phyloP scores from a whole-genome alignment of 2,329 filamentous ascomycete genomes.

The Phialemoniopsis sp. region DNA sequence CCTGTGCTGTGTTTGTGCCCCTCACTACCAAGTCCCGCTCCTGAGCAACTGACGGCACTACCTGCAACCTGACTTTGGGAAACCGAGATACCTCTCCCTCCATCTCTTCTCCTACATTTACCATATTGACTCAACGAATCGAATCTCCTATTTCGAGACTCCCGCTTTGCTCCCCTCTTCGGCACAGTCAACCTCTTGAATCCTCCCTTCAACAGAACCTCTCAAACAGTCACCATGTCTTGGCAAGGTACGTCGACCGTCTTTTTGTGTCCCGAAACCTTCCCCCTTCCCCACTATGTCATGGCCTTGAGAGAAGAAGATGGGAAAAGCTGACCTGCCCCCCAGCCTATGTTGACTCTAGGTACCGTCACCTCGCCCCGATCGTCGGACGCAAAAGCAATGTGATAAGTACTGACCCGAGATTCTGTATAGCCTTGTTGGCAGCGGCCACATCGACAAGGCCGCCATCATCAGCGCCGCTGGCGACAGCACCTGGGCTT shows the following conservation, averaged over 20 bases:
- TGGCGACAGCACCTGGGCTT: slow-evolving; percentile 78
- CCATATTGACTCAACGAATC: too few relatives aligned
- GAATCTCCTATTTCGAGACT: too few relatives aligned
- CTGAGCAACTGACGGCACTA: too few relatives aligned
- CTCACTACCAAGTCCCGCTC: too few relatives aligned
- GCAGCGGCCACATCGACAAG: slow-evolving; percentile 74
- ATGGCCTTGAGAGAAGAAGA: slow-evolving; percentile 10
- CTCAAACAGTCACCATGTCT: slow-evolving; percentile 51
- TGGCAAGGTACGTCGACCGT: slow-evolving; percentile 62
- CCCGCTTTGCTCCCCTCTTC: too few relatives aligned
- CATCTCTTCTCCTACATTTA: too few relatives aligned
- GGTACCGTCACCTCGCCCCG: slow-evolving; percentile 27
- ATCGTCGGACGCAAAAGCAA: slow-evolving; percentile 1
- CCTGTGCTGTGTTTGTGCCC: too few relatives aligned
- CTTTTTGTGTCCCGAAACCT: slow-evolving; percentile 5
- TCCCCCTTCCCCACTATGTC: slow-evolving; percentile 14
- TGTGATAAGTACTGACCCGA: slow-evolving; percentile 5
- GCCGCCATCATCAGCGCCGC: slow-evolving; percentile 79
- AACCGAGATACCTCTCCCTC: too few relatives aligned
- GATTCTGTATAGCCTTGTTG: slow-evolving; percentile 65
- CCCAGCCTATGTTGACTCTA: slow-evolving; percentile 47
- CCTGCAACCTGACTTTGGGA: too few relatives aligned
- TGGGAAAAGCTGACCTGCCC: slow-evolving; percentile 20
- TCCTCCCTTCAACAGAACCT: neutral
- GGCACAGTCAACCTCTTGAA: too few relatives aligned